phyloP scores from a whole-genome alignment of 345 rosid species.

The Camelina sativa region DNA sequence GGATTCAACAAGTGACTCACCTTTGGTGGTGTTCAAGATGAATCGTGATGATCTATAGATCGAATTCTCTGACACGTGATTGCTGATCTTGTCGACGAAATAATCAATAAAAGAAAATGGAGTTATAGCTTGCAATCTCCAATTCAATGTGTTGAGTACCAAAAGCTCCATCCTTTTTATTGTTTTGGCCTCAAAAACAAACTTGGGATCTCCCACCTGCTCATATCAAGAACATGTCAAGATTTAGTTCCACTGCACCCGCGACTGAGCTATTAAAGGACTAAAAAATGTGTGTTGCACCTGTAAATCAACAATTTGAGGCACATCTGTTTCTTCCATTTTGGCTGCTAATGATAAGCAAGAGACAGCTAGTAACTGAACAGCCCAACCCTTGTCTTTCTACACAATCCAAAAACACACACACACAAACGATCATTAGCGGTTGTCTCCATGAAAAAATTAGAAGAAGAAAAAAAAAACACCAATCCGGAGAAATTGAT shows the following conservation, averaged over 20 bases:
- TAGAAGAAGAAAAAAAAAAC: not conserved
- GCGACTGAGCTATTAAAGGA: not conserved
- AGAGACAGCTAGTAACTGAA: constrained; percentile 68
- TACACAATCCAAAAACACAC: constrained; percentile 33
- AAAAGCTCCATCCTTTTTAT: constrained; percentile 78
- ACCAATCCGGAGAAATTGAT: constrained; percentile 11
- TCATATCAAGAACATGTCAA: constrained; percentile 20
- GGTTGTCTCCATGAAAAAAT: not conserved
- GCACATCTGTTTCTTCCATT: constrained; percentile 72
- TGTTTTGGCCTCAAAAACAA: constrained; percentile 59
- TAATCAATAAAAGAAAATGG: constrained; percentile 66
- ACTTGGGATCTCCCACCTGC: constrained; percentile 61
- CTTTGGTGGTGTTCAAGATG: constrained; percentile 61
- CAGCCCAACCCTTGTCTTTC: constrained; percentile 68
- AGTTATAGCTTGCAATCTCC: constrained; percentile 65
- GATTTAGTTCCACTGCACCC: constrained; percentile 11
- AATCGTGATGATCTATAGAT: constrained; percentile 55
- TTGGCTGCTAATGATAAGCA: constrained; percentile 81
- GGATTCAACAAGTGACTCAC: constrained; percentile 40
- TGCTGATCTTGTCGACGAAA: constrained; percentile 50
- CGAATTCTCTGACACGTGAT: constrained; percentile 44
- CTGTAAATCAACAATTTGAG: constrained; percentile 67
- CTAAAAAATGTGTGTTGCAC: constrained; percentile 45
- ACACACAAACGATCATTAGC: constrained; percentile 1
- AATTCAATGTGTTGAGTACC: constrained; percentile 60